Base-by-base conservation (phyloP, 1,139 yeast species). In the Pichia sp. region DNA sequence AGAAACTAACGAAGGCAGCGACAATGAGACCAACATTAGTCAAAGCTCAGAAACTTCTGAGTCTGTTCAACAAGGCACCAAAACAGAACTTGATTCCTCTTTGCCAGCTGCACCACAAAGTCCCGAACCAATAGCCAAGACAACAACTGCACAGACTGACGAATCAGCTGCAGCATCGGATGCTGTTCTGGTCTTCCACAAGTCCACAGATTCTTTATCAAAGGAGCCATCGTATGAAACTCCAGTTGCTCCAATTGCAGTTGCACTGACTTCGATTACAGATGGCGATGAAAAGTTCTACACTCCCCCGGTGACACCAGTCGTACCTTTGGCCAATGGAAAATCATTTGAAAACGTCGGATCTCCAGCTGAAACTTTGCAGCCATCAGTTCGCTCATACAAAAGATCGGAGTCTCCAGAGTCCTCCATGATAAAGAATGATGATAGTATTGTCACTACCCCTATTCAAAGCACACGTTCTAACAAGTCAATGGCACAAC, bases 401-500 rank as follows among this genome's bases (percentile, higher is more conserved):
- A 38, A 16, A 41, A 48, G 27, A 36, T 51, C 57, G 4, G 53
- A 48, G 31, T 55, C 54, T 8, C 48, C 57, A 1, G 53, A 49
- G 33, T 46, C 52, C 10, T 49, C 55, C 9, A 43, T 52, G 34
- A 27, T 49, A 3, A 43, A 40, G 2, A 46, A 41, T 17, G 48
- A 52, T 17, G 44, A 45, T 4, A 48, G 48, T 3, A n/a, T 20
- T 34, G n/a, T 51, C 4, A 52, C 47, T 8, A 36, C 50, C 16
- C 49, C 55, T 12, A 4, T 31, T 8, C 41, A 51, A 8, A 33
- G 36, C 9, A 29, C 50, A 5, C 46, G 41, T 9, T 29, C 49
- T 7, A 56, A 49, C 29, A 56, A 54, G 29, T 56, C 62, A 7
- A 68, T 68, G 71, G 71, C 71, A 3, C 67, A 67, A 49, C 64